Base-by-base conservation (phyloP, 495 filamentous ascomycete species). In the Aspergillus saccharolyticus region DNA sequence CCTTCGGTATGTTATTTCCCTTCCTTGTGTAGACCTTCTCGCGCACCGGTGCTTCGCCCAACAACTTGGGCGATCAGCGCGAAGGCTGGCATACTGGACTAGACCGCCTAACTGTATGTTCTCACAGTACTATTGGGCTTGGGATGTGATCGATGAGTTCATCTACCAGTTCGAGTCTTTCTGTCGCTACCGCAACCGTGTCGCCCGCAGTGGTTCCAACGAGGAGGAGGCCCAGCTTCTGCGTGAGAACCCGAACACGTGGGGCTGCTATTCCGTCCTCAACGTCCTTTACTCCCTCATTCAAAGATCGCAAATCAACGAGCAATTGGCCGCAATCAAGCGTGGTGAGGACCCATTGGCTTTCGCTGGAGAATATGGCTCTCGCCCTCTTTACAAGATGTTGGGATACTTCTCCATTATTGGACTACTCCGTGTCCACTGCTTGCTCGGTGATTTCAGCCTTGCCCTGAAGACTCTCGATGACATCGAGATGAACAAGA, bases 81-180 rank as follows among this genome's bases (percentile, higher is more conserved):
- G 43, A 44, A 30, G 18, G 18, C 48, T 22, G 52, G 45, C 44
- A 21, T 22, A 49, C 19, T 43, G 42, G 56, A 46, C 60, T 61
- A 60, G 60, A 42, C 12, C 16, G 16, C 50, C 22, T 16, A 15
- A 8, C 28, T 1, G 44, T 42, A 46, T 61, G 4, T 39, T 44
- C 30, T 4, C 53, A 73, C 74, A 98, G 94, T 92, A 96, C 76
- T 96, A 91, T 78, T 98, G 94, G 94, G 95, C 94, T 17, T 98
- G 95, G 94, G 94, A 98, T 76, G 95, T 97, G 58, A 97, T 98
- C 74, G 94, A 98, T 68, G 94, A 98, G 70, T 98, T 98, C 78
- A 97, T 98, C 76, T 98, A 98, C 81, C 94, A 98, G 74, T 98
- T 98, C 81, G 97, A 98, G 80, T 95, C 90, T 42, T 98, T 97